A percentile compares a stretch with the other conserved stretches of the same genome.
Evolutionary conservation across 2,329 filamentous ascomycete species (phyloP).

Genomic region (Penicillium decumbens): DNA sequence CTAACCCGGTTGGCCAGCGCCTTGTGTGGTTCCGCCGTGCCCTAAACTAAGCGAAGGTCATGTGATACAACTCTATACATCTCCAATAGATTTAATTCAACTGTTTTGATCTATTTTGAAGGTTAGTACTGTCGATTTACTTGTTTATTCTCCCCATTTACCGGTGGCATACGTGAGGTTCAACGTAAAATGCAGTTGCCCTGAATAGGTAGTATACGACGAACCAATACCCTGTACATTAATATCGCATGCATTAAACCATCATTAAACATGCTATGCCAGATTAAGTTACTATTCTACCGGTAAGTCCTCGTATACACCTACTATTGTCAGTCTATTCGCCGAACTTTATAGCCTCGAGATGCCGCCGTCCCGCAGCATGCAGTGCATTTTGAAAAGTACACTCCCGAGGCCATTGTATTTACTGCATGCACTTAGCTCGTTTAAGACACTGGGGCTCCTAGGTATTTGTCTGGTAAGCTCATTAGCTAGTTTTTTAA

Average conservation of each 20-base stretch:
- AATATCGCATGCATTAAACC: not conserved
- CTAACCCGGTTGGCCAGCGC: slow-evolving; percentile 35
- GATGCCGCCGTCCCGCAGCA: too few species aligned
- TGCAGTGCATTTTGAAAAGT: too few species aligned
- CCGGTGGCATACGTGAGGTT: not conserved
- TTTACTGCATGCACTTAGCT: too few species aligned
- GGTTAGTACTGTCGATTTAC: too few species aligned
- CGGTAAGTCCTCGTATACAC: not conserved
- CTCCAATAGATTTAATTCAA: not conserved
- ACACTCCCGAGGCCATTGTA: too few species aligned
- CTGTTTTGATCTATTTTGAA: too few species aligned
- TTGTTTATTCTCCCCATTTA: too few species aligned
- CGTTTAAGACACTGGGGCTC: too few species aligned
- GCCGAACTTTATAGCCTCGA: too few species aligned
- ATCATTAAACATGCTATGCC: not conserved
- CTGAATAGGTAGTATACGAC: not conserved
- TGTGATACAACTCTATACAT: slow-evolving; percentile 17
- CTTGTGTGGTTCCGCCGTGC: slow-evolving; percentile 29
- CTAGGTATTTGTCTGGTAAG: too few species aligned
- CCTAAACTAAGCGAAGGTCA: slow-evolving; percentile 36
- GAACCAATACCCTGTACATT: not conserved
- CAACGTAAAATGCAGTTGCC: not conserved
- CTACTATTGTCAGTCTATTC: too few species aligned
- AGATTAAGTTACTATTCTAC: not conserved
- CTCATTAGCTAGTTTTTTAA: too few species aligned